Base-by-base conservation (phyloP, 495 filamentous ascomycete genomes). In the Pseudevernia furfuracea region DNA sequence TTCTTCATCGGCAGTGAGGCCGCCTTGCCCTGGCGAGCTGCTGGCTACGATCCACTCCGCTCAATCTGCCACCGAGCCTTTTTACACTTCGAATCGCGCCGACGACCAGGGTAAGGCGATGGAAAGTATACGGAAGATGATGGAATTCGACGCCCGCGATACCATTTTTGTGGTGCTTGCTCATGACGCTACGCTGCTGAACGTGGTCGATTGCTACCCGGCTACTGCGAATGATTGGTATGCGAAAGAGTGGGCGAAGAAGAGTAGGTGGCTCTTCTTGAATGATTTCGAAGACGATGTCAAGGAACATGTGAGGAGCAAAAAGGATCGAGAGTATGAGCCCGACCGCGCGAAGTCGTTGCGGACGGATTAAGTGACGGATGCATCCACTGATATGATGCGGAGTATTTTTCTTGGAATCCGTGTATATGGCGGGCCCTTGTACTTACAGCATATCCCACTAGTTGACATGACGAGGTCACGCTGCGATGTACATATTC, bases 141-240 rank as follows among this genome's bases (percentile, higher is more conserved):
- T 80, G 65, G 76, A 80, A 62, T 62, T 74, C 1, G 85, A 87
- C 63, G 79, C 76, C 7, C 65, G 76, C 14, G 78, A 82, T 7
- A 78, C 82, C 58, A 71, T 86, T 3, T 69, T 86, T 19, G 71
- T 85, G 5, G 71, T 80, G 1, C 74, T 82, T 23, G 80, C 84
- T 28, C 85, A 85, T 67, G 81, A 85, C 65, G 70, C 74, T 34
- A 72, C 72, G 34, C 23, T 85, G 34, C 39, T 75, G 28, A 74
- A 76, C 43, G 72, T 77, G 2, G 70, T 80, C 1, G 80, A 82
- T 9, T 78, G 81, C 64, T 84, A 79, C 53, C 83, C 83, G 8
- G 67, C 72, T 59, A 76, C 60, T n/a, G 73, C 78, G 8, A 82
- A 85, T 70, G 71, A 70, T 2, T 87, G 80, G 71, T 70, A 74